A percentile compares a stretch with the other conserved stretches of the same genome.
Conservation (phyloP, 1,284 basidiomycete genomes). For the Leccinum variabile region DNA sequence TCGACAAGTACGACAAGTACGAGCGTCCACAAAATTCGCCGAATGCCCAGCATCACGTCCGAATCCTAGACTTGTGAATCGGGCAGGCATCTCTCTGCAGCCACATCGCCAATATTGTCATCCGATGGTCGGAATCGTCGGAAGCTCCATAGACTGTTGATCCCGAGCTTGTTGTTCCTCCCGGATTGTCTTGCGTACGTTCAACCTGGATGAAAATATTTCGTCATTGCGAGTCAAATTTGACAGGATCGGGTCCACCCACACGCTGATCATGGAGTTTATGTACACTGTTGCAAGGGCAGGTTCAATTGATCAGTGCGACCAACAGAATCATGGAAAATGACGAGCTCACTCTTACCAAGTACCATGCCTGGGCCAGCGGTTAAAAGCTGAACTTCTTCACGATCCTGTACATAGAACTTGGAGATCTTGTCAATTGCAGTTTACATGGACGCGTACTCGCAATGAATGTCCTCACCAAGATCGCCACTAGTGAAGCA, state of each 20-base stretch:
- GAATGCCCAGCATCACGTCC: too few species aligned
- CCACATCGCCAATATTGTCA: slow-evolving; percentile 2
- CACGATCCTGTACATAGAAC: slow-evolving; percentile 17
- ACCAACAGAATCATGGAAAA: not conserved
- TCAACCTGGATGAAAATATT: slow-evolving; percentile 9
- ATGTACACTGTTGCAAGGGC: slow-evolving; percentile 13
- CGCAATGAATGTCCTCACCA: slow-evolving; percentile 12
- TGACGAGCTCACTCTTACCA: slow-evolving; percentile 16
- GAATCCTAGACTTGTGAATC: too few species aligned
- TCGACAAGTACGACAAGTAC: too few species aligned
- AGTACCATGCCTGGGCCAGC: slow-evolving; percentile 15
- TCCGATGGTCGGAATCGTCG: slow-evolving; percentile 12
- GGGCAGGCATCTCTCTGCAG: not conserved
- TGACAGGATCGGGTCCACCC: not conserved
- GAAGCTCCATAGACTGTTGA: slow-evolving; percentile 13
- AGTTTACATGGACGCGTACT: not conserved
- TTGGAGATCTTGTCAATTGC: not conserved
- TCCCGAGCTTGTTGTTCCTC: slow-evolving; percentile 9
- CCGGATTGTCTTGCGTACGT: slow-evolving; percentile 18
- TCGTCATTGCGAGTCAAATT: not conserved
- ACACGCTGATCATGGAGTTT: not conserved
- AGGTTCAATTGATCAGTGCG: not conserved
- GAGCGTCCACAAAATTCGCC: too few species aligned
- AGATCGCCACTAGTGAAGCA: slow-evolving; percentile 8
- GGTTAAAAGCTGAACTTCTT: slow-evolving; percentile 1